These are phyloP conservation scores for Cryphonectria naterciae DNA, from an alignment of 2,329 filamentous ascomycete genomes.

Conservation along the genomic window DNA sequence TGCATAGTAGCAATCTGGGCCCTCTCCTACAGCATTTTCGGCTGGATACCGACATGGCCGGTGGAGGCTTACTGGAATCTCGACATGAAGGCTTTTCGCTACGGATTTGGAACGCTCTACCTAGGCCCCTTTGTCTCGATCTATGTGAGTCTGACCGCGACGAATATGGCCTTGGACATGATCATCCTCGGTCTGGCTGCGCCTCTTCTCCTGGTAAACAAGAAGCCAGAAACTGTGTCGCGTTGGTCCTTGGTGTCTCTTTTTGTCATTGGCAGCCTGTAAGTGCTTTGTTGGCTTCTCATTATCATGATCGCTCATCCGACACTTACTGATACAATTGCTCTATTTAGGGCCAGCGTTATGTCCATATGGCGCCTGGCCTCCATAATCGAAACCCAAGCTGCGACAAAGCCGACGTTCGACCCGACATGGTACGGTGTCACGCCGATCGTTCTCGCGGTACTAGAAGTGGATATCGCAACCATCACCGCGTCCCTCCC, in stretches of 20 bases:
- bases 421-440: slow-evolving; percentile 45
- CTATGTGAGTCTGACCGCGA: slow-evolving; percentile 37
- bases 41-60: slow-evolving; percentile 40
- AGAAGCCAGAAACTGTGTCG: slow-evolving; percentile 35
- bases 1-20: slow-evolving; percentile 38
- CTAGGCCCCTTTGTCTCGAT: slow-evolving; percentile 34
- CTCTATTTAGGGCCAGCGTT: slow-evolving; percentile 35
- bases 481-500: slow-evolving; percentile 23
- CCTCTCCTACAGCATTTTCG: slow-evolving; percentile 37
- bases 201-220: slow-evolving; percentile 36
- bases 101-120: slow-evolving; percentile 39
- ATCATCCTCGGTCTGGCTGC: slow-evolving; percentile 39
- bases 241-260: slow-evolving; percentile 36
- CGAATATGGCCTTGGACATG: slow-evolving; percentile 40
- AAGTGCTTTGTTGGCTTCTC: slow-evolving; percentile 20
- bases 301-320: too few relatives aligned
- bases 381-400: slow-evolving; percentile 36
- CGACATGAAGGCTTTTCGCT: slow-evolving; percentile 27
- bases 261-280: slow-evolving; percentile 40
- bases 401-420: slow-evolving; percentile 39
- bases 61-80: slow-evolving; percentile 40
- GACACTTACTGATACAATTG: neutral
- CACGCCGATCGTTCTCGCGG: slow-evolving; percentile 39
- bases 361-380: slow-evolving; percentile 40
- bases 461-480: slow-evolving; percentile 39